Conservation (phyloP, 106 monocot species). For the Dendrobium chrysotoxum region DNA sequence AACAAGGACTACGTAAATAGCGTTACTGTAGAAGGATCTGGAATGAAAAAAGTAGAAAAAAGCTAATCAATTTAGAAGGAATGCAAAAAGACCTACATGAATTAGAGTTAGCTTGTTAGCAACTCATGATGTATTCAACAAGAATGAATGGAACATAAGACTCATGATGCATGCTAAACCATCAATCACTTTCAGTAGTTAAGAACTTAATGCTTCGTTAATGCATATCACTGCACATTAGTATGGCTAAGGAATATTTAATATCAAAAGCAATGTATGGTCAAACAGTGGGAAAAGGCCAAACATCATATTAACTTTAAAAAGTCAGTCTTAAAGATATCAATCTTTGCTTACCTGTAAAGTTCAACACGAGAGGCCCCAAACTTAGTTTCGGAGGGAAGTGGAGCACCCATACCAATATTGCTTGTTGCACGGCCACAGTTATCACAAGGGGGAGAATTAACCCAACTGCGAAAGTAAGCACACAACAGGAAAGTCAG, state of each 20-base stretch:
- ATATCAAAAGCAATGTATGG: neutral
- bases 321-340: neutral
- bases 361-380: conserved; percentile 62
- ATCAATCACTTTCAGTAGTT: neutral
- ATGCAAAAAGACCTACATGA: neutral
- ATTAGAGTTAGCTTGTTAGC: neutral
- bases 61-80: neutral
- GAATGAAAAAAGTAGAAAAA: neutral
- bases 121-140: neutral
- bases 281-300: neutral
- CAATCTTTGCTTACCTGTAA: conserved; percentile 43
- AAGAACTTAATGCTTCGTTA: neutral
- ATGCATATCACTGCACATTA: neutral
- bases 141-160: neutral
- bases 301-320: neutral
- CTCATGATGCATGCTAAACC: neutral
- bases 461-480: conserved; percentile 68
- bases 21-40: neutral
- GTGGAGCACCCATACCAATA: conserved; percentile 63
- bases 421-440: conserved; percentile 60
- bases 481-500: neutral
- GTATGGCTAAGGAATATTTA: neutral
- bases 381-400: conserved; percentile 51
- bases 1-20: neutral
- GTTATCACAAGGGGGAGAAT: conserved; percentile 65